Conservation (phyloP, 2,329 filamentous ascomycete genomes). For the Chrysoporthe deuterocubensis region DNA sequence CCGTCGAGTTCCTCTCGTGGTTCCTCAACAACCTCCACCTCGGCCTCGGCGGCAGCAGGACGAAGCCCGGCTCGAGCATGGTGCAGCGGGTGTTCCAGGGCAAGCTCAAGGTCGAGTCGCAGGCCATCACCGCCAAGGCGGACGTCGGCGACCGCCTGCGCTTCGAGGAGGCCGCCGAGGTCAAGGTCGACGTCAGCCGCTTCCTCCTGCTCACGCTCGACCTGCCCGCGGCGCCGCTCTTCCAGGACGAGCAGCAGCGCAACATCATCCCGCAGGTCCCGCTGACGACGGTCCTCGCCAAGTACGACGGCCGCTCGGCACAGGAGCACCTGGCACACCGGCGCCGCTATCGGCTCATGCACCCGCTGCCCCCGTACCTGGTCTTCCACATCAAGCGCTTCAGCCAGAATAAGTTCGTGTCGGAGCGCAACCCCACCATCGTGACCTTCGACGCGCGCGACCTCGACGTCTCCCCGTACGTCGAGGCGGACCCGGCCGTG, state of each 20-base stretch:
- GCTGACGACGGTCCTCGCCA: conserved; percentile 79
- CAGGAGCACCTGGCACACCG: conserved; percentile 90
- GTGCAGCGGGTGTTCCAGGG: conserved; percentile 95
- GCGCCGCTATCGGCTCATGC: conserved; percentile 85
- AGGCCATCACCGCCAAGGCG: conserved; percentile 89
- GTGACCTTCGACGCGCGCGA: conserved; percentile 88
- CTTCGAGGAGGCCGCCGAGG: conserved; percentile 87
- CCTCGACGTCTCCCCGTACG: conserved; percentile 87
- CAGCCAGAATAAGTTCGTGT: conserved; percentile 93
- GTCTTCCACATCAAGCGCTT: conserved; percentile 97
- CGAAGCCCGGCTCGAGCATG: conserved; percentile 82
- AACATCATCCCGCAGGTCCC: conserved; percentile 97
- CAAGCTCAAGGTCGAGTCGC: conserved; percentile 86
- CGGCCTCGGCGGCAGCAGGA: conserved; percentile 85
- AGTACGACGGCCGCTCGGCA: conserved; percentile 87
- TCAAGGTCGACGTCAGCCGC: conserved; percentile 75
- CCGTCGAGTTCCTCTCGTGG: conserved; percentile 96
- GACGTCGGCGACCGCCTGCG: conserved; percentile 85
- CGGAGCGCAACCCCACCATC: conserved; percentile 95
- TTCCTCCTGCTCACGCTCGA: conserved; percentile 95
- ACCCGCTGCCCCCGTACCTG: conserved; percentile 89
- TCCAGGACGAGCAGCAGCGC: conserved; percentile 91
- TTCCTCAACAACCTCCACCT: conserved; percentile 96
- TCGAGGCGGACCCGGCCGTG: conserved; percentile 79
- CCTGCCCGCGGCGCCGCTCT: conserved; percentile 87